Percentiles rank a stretch among this genome's conserved stretches.
These are phyloP conservation scores for Dimargaris xerosporica DNA, from an alignment of 192 early-diverging fungal genomes.

Conservation along the genomic window DNA sequence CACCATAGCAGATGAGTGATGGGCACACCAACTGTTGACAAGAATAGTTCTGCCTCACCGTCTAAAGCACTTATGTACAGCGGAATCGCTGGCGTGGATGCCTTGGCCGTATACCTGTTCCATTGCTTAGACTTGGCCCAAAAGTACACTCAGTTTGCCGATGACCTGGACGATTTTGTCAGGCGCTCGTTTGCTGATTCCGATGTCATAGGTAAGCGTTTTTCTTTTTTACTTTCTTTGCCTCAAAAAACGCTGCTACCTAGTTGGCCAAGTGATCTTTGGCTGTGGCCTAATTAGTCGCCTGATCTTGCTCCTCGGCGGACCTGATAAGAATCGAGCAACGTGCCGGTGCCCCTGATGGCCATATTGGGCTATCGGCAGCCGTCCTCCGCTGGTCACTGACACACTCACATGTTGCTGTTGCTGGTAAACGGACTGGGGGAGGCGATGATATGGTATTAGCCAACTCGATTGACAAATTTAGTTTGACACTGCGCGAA, in stretches of 20 bases:
- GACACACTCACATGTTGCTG: background rate
- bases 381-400: background rate
- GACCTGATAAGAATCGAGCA: too few species aligned
- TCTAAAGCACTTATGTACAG: background rate
- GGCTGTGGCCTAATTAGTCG: too few species aligned
- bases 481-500: slow-evolving; percentile 13
- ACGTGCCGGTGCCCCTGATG: slow-evolving; percentile 15
- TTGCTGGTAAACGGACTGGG: too few species aligned
- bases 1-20: slow-evolving; percentile 13
- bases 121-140: background rate
- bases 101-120: background rate
- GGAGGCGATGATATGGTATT: background rate
- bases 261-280: slow-evolving; percentile 15
- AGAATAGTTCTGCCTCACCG: background rate
- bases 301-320: too few species aligned
- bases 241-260: slow-evolving; percentile 14
- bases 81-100: background rate
- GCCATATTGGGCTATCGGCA: slow-evolving; percentile 13
- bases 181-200: background rate
- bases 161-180: background rate
- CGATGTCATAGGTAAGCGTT: background rate
- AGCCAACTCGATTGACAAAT: slow-evolving; percentile 3
- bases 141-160: slow-evolving; percentile 5
- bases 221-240: background rate
- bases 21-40: slow-evolving; percentile 13